Evolutionary conservation across 2,329 filamentous ascomycete species (phyloP).

Genomic region (Sporothrix inflata): DNA sequence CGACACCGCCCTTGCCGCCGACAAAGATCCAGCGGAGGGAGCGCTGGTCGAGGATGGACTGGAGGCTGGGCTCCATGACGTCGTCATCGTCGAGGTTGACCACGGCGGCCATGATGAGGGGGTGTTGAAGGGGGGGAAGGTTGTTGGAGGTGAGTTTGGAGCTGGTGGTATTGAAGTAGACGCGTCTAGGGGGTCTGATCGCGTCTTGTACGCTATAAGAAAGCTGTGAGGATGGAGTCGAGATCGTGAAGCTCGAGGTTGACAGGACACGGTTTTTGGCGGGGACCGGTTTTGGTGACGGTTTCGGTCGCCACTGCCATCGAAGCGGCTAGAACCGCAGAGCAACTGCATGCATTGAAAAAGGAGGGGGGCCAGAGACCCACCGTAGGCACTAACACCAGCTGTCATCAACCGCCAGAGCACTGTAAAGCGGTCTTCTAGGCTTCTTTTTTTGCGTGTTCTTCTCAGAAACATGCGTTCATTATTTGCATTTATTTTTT

Average conservation of each 20-base stretch:
- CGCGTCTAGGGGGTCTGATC: too few relatives aligned
- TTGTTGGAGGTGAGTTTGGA: neutral
- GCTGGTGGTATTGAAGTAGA: neutral
- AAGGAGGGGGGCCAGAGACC: slow-evolving; percentile 11
- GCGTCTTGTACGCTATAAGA: too few relatives aligned
- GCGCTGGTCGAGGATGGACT: slow-evolving; percentile 93
- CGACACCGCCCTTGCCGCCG: slow-evolving; percentile 95
- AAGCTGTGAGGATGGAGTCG: neutral
- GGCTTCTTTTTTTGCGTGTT: neutral
- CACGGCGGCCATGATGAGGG: slow-evolving; percentile 45
- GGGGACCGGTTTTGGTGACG: neutral
- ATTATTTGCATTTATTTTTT: neutral
- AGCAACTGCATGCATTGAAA: slow-evolving; percentile 9
- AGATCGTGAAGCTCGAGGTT: neutral
- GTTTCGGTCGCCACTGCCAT: slow-evolving; percentile 17
- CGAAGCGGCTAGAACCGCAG: slow-evolving; percentile 29
- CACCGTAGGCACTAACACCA: neutral
- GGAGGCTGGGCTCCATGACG: slow-evolving; percentile 86
- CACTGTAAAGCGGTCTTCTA: neutral
- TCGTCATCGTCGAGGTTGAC: slow-evolving; percentile 64
- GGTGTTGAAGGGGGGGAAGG: neutral
- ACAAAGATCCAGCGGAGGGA: slow-evolving; percentile 98
- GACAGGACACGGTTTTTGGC: neutral
- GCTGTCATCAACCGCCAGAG: neutral
- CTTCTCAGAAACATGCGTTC: neutral